These are phyloP conservation scores for Candida methanosorbosa DNA, from an alignment of 805 yeast species.

Conservation along the genomic window DNA sequence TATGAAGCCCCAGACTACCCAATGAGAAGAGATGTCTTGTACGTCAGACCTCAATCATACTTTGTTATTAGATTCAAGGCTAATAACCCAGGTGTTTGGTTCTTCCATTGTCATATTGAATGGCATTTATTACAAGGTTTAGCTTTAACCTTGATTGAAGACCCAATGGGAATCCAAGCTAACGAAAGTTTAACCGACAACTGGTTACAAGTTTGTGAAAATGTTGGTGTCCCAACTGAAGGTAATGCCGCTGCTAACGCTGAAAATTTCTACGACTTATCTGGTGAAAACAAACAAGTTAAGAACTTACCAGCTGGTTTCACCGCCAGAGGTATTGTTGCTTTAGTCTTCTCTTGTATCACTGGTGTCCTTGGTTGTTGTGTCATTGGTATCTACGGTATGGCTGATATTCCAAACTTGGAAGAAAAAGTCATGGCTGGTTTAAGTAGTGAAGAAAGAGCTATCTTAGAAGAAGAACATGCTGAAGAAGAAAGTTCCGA, in stretches of 20 bases:
- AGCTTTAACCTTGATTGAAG: constrained; percentile 74
- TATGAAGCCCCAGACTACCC: constrained; percentile 64
- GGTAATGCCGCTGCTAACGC: constrained; percentile 93
- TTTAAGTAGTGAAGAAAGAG: constrained; percentile 36
- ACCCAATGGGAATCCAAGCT: constrained; percentile 60
- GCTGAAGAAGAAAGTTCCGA: constrained; percentile 6
- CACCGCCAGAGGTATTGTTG: constrained; percentile 92
- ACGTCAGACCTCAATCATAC: constrained; percentile 77
- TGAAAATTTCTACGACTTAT: constrained; percentile 52
- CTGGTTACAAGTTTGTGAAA: constrained; percentile 52
- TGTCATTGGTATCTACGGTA: constrained; percentile 75
- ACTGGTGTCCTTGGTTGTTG: constrained; percentile 79
- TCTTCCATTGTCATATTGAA: constrained; percentile 97
- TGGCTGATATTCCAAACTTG: constrained; percentile 67
- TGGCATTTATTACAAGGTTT: constrained; percentile 98
- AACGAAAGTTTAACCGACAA: constrained; percentile 55
- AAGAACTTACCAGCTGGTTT: constrained; percentile 74
- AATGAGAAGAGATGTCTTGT: constrained; percentile 74
- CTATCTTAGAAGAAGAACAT: constrained; percentile 5
- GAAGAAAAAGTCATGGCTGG: constrained; percentile 55
- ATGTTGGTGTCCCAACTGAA: constrained; percentile 37
- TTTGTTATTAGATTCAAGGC: constrained; percentile 83
- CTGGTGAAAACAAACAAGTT: constrained; percentile 67
- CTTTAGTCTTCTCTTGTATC: constrained; percentile 81
- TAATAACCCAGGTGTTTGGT: constrained; percentile 97